These are phyloP conservation scores for Acer yangbiense DNA, from an alignment of 345 rosid genomes.

Conservation along the genomic window DNA sequence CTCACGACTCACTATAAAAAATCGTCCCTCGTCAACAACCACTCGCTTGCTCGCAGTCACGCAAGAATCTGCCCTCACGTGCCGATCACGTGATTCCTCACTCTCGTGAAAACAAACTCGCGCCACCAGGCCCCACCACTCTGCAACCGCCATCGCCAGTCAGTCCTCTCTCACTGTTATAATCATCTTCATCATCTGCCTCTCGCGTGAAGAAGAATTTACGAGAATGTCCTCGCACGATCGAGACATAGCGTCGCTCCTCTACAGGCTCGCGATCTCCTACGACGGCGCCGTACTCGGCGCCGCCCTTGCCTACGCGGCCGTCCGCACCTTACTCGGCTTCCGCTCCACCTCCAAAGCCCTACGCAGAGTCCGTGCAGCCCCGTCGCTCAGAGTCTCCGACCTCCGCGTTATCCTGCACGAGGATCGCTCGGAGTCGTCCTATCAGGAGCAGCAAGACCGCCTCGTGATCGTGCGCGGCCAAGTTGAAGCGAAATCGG, in stretches of 20 bases:
- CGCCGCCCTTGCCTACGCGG: slow-evolving; percentile 60
- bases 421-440: slow-evolving; percentile 23
- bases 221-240: slow-evolving; percentile 73
- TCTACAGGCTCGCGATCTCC: slow-evolving; percentile 70
- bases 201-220: neutral
- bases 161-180: neutral
- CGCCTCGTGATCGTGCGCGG: slow-evolving; percentile 67
- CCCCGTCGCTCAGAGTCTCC: slow-evolving; percentile 54
- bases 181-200: neutral
- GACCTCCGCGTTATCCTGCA: slow-evolving; percentile 70
- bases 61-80: too few species aligned
- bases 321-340: slow-evolving; percentile 59
- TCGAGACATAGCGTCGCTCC: slow-evolving; percentile 53
- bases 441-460: slow-evolving; percentile 22
- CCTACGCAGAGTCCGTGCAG: slow-evolving; percentile 48
- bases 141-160: neutral
- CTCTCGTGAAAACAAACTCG: neutral
- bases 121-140: neutral
- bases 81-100: neutral
- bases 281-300: slow-evolving; percentile 93
- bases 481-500: slow-evolving; percentile 51
- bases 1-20: too few species aligned
- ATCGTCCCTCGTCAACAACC: too few species aligned
- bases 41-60: too few species aligned
- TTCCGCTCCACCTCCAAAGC: slow-evolving; percentile 53